Evolutionary conservation across 2,329 filamentous ascomycete genomes (phyloP).

Genomic region (Talaromyces sp.): DNA sequence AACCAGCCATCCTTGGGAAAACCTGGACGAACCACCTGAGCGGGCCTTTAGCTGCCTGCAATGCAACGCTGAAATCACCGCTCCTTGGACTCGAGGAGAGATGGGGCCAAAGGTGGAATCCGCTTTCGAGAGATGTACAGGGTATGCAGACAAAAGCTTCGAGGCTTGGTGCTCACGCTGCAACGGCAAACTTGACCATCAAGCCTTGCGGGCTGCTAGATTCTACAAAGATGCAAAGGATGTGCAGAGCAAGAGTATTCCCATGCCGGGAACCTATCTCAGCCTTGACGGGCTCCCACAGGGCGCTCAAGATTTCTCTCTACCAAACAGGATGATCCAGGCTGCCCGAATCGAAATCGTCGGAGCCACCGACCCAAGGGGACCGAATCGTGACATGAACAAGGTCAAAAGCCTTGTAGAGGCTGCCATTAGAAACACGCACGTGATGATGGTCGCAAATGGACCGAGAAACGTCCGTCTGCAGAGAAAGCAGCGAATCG

Average conservation of each 20-base stretch:
- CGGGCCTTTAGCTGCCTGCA: constrained; percentile 53
- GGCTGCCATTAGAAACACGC: constrained; percentile 33
- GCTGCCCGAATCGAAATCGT: background rate
- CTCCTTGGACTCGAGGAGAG: constrained; percentile 55
- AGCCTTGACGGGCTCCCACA: constrained; percentile 49
- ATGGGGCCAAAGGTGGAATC: constrained; percentile 17
- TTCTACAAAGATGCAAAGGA: constrained; percentile 53
- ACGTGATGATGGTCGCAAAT: constrained; percentile 40
- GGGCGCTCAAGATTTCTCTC: background rate
- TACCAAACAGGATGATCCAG: background rate
- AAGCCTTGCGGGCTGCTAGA: constrained; percentile 56
- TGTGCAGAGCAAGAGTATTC: constrained; percentile 43
- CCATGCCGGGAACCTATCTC: constrained; percentile 66
- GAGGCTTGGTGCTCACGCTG: constrained; percentile 49
- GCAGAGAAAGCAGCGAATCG: constrained; percentile 20
- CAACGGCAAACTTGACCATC: constrained; percentile 46
- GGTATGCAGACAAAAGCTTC: constrained; percentile 44
- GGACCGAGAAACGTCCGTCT: background rate
- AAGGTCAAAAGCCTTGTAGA: constrained; percentile 36
- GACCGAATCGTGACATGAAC: background rate
- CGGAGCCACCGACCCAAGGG: background rate
- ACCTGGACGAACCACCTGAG: constrained; percentile 44
- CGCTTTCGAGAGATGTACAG: constrained; percentile 21
- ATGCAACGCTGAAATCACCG: constrained; percentile 40
- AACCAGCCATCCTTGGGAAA: constrained; percentile 56